phyloP scores from a whole-genome alignment of 129 eudicot genomes.

The Helichrysum umbraculigerum region DNA sequence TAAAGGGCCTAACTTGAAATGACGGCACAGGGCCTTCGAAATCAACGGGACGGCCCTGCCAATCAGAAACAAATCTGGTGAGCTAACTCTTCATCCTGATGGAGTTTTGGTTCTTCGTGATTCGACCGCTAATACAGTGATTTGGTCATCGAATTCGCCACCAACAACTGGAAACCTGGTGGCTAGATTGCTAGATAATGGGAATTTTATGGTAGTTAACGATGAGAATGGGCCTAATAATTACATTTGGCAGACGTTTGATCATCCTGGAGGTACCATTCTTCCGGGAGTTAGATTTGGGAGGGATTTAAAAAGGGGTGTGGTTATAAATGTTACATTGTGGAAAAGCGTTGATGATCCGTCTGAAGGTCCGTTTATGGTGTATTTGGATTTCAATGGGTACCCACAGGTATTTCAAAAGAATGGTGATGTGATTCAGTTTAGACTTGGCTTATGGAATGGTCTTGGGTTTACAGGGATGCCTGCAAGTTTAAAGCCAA shows the following conservation, averaged over 20 bases:
- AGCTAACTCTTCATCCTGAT: no score
- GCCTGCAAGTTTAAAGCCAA: no score
- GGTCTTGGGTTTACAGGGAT: no score
- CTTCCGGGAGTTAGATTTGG: neutral
- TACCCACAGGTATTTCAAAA: no score
- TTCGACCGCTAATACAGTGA: neutral
- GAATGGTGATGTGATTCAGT: no score
- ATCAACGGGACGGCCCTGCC: no score
- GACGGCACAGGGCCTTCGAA: no score
- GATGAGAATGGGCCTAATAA: neutral
- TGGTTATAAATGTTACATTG: neutral
- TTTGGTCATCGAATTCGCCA: conserved; percentile 38
- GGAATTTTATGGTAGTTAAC: conserved; percentile 30
- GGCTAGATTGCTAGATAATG: conserved; percentile 27
- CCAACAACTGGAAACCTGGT: neutral
- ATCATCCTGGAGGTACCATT: neutral
- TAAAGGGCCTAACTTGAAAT: no score
- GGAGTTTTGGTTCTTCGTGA: no score
- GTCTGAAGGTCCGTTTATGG: neutral
- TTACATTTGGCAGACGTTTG: conserved; percentile 9
- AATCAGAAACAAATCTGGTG: neutral
- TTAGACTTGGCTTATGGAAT: no score
- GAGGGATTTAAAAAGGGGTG: neutral
- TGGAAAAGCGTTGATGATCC: conserved; percentile 3
- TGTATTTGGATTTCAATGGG: no score